These are phyloP conservation scores for Euphorbia lathyris DNA, from an alignment of 345 rosid genomes.

Conservation along the genomic window DNA sequence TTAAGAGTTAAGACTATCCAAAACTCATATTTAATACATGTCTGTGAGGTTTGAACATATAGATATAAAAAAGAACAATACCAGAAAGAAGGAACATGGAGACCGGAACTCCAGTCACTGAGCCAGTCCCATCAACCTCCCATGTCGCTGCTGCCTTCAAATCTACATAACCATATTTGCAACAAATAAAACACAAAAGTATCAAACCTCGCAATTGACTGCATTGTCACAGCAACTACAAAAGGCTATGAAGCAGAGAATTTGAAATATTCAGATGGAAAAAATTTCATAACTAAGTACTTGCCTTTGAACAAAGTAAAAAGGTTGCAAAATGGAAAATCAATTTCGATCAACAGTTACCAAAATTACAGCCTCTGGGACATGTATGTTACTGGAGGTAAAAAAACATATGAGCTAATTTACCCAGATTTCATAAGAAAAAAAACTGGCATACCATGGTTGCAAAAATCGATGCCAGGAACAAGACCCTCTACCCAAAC, in stretches of 20 bases:
- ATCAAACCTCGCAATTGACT: slow-evolving; percentile 6
- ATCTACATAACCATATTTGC: slow-evolving; percentile 37
- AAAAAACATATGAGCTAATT: background rate
- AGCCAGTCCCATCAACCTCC: slow-evolving; percentile 91
- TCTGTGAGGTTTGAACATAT: background rate
- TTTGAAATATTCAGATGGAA: background rate
- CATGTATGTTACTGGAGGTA: background rate
- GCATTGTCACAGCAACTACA: background rate
- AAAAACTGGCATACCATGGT: slow-evolving; percentile 66
- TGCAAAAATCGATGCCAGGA: slow-evolving; percentile 96
- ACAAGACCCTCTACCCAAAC: slow-evolving; percentile 97
- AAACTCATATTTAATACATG: background rate
- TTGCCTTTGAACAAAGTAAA: too few relatives aligned
- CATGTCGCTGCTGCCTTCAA: slow-evolving; percentile 84
- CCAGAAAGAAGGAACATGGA: slow-evolving; percentile 95
- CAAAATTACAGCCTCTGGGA: background rate
- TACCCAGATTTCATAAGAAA: background rate
- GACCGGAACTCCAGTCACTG: slow-evolving; percentile 51
- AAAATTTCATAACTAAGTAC: background rate
- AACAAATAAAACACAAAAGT: background rate
- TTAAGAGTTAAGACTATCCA: background rate
- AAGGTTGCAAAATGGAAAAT: too few relatives aligned
- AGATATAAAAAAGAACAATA: slow-evolving; percentile 23
- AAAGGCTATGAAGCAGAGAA: background rate
- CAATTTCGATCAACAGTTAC: background rate